Base-by-base conservation (phyloP, 192 early-diverging fungal species). In the Endogone sp. region DNA sequence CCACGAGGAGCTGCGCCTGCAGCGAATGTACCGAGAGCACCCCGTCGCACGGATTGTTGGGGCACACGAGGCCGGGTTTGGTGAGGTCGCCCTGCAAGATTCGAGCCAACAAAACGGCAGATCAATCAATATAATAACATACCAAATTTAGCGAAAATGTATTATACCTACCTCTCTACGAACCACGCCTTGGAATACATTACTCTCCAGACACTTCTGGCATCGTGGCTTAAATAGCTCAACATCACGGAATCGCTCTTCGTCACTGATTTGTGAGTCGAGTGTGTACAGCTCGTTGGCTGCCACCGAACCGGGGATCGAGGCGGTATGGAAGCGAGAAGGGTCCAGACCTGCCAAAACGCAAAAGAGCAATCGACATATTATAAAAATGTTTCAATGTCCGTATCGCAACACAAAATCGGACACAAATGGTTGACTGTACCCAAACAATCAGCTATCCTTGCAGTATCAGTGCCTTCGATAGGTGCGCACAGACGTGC, bases 371-470 rank as follows among this genome's bases (percentile, higher is more conserved):
- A 30, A 57, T 66, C 37, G 37, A 16, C 37, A 49, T 6, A 16
- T 49, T 49, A 49, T 6, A 11, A 11, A 49, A 49, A 16, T 16
- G 16, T 49, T 16, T 26, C 11, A 24, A 23, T 20, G 27, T 22
- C 29, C 4, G 20, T 23, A 25, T 22, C 23, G 21, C 29, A 75
- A 23, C 28, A 32, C 2, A 71, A 16, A 24, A 29, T 49, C 9
- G 16, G 31, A 27, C 54, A 28, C 56, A 20, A 23, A 32, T 4
- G n/a, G 55, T 83, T 56, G 9, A 49, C 9, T 16, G 37, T 49
- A 49, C 93, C 96, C 21, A 99, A 82, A 69, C 87, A 92, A 29
- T 90, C 89, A 2, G 98, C 94, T 29, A 98, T 65, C 3, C 87
- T 80, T 20, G 82, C 75, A 29, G 85, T 78, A 64, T 97, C 91